phyloP scores from a whole-genome alignment of 139 green algal species.

The Marvania coccoides region DNA sequence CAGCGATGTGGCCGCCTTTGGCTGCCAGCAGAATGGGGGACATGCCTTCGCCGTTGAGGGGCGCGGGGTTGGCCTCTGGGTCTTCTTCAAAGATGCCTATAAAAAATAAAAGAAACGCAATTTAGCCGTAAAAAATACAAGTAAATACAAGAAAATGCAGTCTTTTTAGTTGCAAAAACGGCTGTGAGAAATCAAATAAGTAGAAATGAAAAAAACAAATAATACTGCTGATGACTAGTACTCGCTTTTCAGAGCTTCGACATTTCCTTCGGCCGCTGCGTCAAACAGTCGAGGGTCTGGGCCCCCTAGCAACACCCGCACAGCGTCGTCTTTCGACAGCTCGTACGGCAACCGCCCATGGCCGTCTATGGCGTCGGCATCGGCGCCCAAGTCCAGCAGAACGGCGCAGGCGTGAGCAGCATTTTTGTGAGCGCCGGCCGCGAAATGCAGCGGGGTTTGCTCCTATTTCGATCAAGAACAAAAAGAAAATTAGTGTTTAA shows the following conservation, averaged over 20 bases:
- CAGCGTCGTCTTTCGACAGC: conserved; percentile 33
- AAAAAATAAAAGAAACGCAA: no score
- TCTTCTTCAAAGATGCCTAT: background rate
- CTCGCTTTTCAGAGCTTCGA: conserved; percentile 31
- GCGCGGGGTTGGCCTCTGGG: conserved; percentile 5
- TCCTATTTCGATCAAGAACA: no score
- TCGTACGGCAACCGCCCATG: conserved; percentile 28
- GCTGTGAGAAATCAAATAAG: no score
- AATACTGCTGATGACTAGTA: no score
- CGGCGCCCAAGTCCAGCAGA: conserved; percentile 38
- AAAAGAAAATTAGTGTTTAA: no score
- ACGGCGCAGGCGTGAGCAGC: conserved; percentile 20
- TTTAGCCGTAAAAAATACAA: conserved; percentile 10
- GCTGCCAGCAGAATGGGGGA: conserved; percentile 51
- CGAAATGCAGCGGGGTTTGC: conserved; percentile 67
- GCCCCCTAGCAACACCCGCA: conserved; percentile 46
- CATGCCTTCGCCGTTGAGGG: conserved; percentile 41
- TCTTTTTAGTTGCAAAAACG: background rate
- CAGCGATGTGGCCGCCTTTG: conserved; percentile 19
- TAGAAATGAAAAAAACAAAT: no score
- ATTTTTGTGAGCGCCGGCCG: conserved; percentile 40
- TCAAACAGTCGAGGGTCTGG: conserved; percentile 51
- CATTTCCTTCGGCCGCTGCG: conserved; percentile 25
- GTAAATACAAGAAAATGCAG: background rate
- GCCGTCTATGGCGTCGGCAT: conserved; percentile 21